Base-by-base conservation (phyloP, 78 protist species). In the Monocercomonoides exilis region DNA sequence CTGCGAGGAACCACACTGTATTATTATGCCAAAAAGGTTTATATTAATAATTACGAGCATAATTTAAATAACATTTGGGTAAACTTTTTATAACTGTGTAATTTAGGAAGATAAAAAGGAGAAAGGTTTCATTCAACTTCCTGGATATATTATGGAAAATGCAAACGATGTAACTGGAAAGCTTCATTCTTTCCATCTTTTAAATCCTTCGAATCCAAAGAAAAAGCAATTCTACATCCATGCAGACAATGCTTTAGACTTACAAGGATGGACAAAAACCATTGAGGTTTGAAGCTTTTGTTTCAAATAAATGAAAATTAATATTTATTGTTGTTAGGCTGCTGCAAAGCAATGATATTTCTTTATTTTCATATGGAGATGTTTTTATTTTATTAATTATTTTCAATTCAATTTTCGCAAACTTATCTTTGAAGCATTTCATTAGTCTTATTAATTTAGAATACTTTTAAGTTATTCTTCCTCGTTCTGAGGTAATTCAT, bases 1-100 rank as follows among this genome's bases (percentile, higher is more conserved):
- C 87, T 88, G 45, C 0, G 11, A 0, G 45, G 81, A 32, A 41
- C 44, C 45, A 79, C 5, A 35, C 29, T 88, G 1, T 41, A 5
- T 21, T 88, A 87, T 41, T 87, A 80, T 79, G 42, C 82, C 4
- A 79, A 79, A 21, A 4, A 79, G 11, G 82, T 79, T 41, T 6
- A 21, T 54, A 32, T 11, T 21, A 54, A 32, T 54, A 32, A 11
- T 54, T 11, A 11, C 70, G 38, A 54, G 11, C 21, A 32, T 21
- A 11, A 21, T 11, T 54, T 54, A 11, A 32, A 11, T 32, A 32
- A 32, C 70, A 21, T 21, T 21, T 54, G 42, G 21, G n/a, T 41
- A 5, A 6, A 33, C 11, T 6, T 33, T 79, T 79, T 6, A 38
- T 6, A 32, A 38, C 82, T 38, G 6, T 54, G 70, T 21, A 54